Conservation (phyloP, 2,329 filamentous ascomycete genomes). For the Tolypocladium inflatum region DNA sequence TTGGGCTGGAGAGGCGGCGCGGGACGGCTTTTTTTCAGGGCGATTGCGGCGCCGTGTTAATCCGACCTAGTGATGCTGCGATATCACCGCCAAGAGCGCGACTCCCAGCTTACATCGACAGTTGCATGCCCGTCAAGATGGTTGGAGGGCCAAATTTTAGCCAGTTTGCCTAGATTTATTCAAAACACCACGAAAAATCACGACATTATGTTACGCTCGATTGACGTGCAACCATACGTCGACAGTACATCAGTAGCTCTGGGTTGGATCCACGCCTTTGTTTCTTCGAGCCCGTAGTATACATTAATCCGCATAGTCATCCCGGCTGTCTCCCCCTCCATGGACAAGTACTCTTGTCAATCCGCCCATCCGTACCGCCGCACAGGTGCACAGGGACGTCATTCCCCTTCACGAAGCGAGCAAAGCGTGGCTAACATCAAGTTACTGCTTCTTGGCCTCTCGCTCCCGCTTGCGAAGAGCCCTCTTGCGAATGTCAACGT, state of each 20-base stretch:
- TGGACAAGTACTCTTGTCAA: not conserved
- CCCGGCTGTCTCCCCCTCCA: not conserved
- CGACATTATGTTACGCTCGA: not conserved
- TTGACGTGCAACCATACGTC: too few relatives aligned
- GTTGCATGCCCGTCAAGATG: not conserved
- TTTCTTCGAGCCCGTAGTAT: not conserved
- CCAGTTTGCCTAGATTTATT: not conserved
- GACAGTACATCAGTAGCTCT: not conserved
- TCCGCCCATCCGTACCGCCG: slow-evolving; percentile 15
- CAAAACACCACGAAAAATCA: not conserved
- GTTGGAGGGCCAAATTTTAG: too few relatives aligned
- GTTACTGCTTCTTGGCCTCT: slow-evolving; percentile 59
- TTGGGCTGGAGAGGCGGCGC: not conserved
- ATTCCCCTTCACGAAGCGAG: not conserved
- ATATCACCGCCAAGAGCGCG: not conserved
- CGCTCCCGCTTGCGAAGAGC: slow-evolving; percentile 78
- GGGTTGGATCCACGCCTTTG: not conserved
- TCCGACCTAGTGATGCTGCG: not conserved
- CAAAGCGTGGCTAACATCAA: not conserved
- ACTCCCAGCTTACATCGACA: not conserved
- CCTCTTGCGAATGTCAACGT: slow-evolving; percentile 70
- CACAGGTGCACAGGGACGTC: not conserved
- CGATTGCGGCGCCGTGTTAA: not conserved
- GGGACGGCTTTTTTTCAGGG: not conserved
- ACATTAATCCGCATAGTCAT: not conserved